Evolutionary conservation across 176 grass and related monocot species (phyloP), one percentile per base, ranked within the genome.

Genomic region (Aegilops bicornis): DNA sequence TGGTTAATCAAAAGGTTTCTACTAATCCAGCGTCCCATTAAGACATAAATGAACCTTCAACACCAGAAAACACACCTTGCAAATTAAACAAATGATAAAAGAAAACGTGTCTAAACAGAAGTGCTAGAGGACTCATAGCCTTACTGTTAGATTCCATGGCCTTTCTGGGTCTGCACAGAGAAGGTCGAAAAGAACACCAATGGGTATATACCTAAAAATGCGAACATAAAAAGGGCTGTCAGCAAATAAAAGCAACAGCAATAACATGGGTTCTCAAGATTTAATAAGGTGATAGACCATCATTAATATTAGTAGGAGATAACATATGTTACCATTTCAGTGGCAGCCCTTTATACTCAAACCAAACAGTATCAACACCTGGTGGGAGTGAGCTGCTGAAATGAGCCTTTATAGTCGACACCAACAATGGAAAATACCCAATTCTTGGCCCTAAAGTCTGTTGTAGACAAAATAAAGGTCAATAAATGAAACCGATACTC

Each of bases 71-170:
- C n/a, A 37, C 29, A 52, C 45, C 31, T 27, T 35, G 62, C 45
- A 78, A 82, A 54, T 70, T 24, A 58, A 66, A 42, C 1, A 81
- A 30, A 86, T 15, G 16, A 24, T 4, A 27, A 72, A 80, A 39
- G 56, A 22, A 59, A 20, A 59, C 2, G 56, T 59, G 19, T 22
- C 17, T 59, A 22, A 19, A 80, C 1, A 79, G 8, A 62, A 33
- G 3, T 70, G 59, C 12, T 78, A 83, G 16, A 75, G 47, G 50
- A 24, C 82, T 27, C 64, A 3, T 85, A 66, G 48, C n/a, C 91
- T 90, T 91, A 99, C 97, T 60, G 86, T 96, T 85, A 99, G 77
- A 82, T 99, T 99, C 97, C 97, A 99, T 43, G 97, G 97, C 48
- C 97, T 89, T 94, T 99, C 94, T 66, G 94, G 94, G 56, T 99